phyloP scores from a whole-genome alignment of 345 rosid genomes.

The Barbarea vulgaris region DNA sequence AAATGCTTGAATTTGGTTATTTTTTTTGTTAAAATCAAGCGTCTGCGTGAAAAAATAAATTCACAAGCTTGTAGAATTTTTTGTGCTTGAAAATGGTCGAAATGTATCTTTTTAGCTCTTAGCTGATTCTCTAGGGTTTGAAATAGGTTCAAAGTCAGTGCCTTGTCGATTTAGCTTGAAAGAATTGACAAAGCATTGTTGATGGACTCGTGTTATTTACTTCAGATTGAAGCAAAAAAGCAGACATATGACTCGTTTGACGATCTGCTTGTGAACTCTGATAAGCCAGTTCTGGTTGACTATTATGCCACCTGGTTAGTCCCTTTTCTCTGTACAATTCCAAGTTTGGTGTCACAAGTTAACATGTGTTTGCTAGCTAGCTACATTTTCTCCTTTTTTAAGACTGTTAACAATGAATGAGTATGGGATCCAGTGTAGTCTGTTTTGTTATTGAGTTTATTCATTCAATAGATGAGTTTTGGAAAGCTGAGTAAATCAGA shows the following conservation, averaged over 20 bases:
- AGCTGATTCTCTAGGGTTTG: neutral
- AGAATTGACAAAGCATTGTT: too few relatives aligned
- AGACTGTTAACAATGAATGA: too few relatives aligned
- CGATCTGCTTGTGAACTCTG: conserved; percentile 67
- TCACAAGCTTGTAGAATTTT: too few relatives aligned
- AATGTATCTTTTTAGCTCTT: neutral
- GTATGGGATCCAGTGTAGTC: neutral
- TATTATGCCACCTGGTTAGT: conserved; percentile 89
- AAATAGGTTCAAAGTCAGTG: conserved; percentile 1
- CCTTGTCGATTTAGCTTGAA: neutral
- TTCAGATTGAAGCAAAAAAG: conserved; percentile 74
- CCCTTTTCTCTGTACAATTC: neutral
- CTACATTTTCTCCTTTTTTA: neutral
- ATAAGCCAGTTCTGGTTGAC: conserved; percentile 84
- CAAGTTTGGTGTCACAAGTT: neutral
- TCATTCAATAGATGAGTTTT: neutral
- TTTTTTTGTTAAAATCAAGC: neutral
- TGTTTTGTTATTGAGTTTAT: conserved; percentile 14
- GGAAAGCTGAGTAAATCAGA: neutral
- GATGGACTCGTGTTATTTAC: neutral
- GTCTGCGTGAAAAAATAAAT: too few relatives aligned
- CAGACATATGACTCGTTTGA: conserved; percentile 69
- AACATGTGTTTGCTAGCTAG: neutral
- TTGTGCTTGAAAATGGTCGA: too few relatives aligned
- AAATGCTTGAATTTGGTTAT: too few relatives aligned